Percentiles rank a stretch among this genome's conserved stretches.
Conservation (phyloP, 371 early-diverging fungal species). For the Umbelopsis sp. region DNA sequence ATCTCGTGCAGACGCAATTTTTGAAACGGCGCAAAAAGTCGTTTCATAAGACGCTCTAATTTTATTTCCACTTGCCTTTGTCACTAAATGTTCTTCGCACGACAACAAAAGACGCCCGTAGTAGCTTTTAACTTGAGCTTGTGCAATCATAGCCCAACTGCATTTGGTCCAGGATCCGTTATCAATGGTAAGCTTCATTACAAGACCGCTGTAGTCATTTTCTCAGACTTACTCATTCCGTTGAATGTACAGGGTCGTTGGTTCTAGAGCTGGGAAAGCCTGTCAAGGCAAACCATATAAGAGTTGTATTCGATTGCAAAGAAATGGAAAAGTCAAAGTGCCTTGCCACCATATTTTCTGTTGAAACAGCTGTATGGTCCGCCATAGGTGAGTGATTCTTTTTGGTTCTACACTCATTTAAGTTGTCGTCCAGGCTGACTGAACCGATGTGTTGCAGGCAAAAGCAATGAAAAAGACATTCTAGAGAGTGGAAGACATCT, state of each 20-base stretch:
- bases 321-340: conserved; percentile 26
- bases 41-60: background rate
- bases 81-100: background rate
- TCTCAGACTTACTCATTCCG: background rate
- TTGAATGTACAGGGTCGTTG: conserved; percentile 34
- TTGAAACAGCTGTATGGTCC: conserved; percentile 37
- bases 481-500: conserved; percentile 38
- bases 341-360: conserved; percentile 30
- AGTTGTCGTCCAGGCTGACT: background rate
- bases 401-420: background rate
- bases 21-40: background rate
- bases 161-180: conserved; percentile 49
- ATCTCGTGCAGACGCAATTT: background rate
- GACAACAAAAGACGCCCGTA: background rate
- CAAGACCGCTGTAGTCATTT: background rate
- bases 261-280: conserved; percentile 39
- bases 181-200: conserved; percentile 34
- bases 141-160: conserved; percentile 25
- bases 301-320: conserved; percentile 41
- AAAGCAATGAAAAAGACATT: conserved; percentile 22
- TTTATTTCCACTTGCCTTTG: background rate
- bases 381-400: background rate
- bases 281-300: conserved; percentile 30
- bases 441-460: background rate
- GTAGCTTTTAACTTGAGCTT: background rate